These are phyloP conservation scores for Penicillium egyptiacum DNA, from an alignment of 495 filamentous ascomycete genomes.

Conservation along the genomic window DNA sequence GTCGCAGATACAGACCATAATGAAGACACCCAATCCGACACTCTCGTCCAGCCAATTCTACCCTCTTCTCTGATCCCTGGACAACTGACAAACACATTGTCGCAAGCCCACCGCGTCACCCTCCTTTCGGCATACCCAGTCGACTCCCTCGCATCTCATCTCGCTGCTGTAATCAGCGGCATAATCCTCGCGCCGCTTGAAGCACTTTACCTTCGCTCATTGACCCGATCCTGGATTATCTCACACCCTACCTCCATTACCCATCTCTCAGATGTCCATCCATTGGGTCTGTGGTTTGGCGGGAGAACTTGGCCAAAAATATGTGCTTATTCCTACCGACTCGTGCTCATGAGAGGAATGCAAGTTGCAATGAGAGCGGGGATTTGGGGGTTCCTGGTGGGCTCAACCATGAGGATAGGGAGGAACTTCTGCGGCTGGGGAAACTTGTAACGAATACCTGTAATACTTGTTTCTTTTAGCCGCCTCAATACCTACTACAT, in stretches of 20 bases:
- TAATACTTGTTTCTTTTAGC: background rate
- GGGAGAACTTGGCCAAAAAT: slow-evolving; percentile 39
- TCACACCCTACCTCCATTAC: slow-evolving; percentile 24
- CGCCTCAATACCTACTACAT: background rate
- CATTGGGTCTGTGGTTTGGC: slow-evolving; percentile 42
- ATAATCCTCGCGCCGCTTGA: slow-evolving; percentile 50
- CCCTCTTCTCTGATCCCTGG: slow-evolving; percentile 19
- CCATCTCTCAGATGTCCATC: slow-evolving; percentile 34
- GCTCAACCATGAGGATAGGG: slow-evolving; percentile 46
- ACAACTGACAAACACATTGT: slow-evolving; percentile 7
- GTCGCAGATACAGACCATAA: slow-evolving; percentile 4
- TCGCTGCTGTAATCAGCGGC: slow-evolving; percentile 43
- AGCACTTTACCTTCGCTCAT: slow-evolving; percentile 47
- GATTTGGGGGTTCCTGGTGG: slow-evolving; percentile 46
- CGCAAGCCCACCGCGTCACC: slow-evolving; percentile 45
- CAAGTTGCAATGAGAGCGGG: slow-evolving; percentile 45
- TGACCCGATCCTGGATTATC: slow-evolving; percentile 43
- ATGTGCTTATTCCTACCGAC: slow-evolving; percentile 43
- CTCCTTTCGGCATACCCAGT: slow-evolving; percentile 51
- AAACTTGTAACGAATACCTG: slow-evolving; percentile 27
- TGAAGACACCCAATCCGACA: slow-evolving; percentile 2
- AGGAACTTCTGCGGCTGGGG: slow-evolving; percentile 50
- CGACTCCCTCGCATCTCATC: slow-evolving; percentile 45
- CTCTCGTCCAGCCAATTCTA: background rate
- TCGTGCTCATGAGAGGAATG: slow-evolving; percentile 47